Evolutionary conservation across 2,329 filamentous ascomycete species (phyloP), one percentile per base, ranked within the genome.

Genomic region (Aureobasidium sp.): DNA sequence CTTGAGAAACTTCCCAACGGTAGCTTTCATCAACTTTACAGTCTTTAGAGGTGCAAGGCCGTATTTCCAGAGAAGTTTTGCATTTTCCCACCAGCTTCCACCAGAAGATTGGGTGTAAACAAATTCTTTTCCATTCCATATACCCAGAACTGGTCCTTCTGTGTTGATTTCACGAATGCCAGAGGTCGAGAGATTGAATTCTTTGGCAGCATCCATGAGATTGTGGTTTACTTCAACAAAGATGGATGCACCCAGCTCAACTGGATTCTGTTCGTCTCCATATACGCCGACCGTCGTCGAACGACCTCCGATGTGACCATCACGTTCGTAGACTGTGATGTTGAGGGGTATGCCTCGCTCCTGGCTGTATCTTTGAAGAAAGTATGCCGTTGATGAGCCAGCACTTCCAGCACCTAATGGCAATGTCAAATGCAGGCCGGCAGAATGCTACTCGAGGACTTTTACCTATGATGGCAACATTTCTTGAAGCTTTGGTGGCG

Each of bases 201-300:
- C 80, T 36, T 82, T 76, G 8, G 84, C 86, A 0, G 92, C 88
- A 61, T 89, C 86, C 68, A 87, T 84, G 43, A 99, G 82, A 69
- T 96, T 96, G 43, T 85, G 79, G 71, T 97, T 99, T 47, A 88
- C 83, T 53, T 87, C 74, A 48, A 97, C 90, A 71, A 97, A 99
- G 68, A 97, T 96, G 65, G 88, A 93, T 12, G 89, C 94, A 17
- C 94, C 94, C 0, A 97, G 80, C 73, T 99, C 94, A 44, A 56
- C 52, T 1, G 88, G 88, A 43, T 86, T 78, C 0, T 77, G 66
- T 1, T 86, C 79, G 68, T 93, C 81, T 66, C 84, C 82, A 71
- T 88, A 93, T 2, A 86, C 87, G 69, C 92, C 79, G 20, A 96
- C 88, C 0, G 92, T 97, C 34, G 92, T 89, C 8, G 89, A 89